Conservation (phyloP, 1,284 basidiomycete species). For the Caloboletus firmus region DNA sequence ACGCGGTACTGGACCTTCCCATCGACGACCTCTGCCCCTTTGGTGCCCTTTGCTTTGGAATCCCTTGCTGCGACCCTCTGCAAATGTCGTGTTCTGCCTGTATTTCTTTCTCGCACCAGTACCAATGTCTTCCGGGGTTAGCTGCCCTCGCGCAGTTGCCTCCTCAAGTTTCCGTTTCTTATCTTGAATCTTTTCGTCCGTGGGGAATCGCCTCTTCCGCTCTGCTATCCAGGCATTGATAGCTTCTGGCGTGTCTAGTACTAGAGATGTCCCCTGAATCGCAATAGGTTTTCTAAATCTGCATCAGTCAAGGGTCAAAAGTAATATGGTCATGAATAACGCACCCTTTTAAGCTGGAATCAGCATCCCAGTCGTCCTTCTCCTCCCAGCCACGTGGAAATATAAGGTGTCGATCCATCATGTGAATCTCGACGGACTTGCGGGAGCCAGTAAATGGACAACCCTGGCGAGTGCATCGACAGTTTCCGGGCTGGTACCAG, state of each 20-base stretch:
- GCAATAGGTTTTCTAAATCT: conserved; percentile 60
- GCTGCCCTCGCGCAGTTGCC: conserved; percentile 75
- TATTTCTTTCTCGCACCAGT: conserved; percentile 40
- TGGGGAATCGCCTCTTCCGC: conserved; percentile 83
- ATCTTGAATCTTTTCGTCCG: conserved; percentile 63
- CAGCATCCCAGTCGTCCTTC: conserved; percentile 71
- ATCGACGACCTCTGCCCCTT: conserved; percentile 33
- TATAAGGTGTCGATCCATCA: conserved; percentile 89
- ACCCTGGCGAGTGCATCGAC: conserved; percentile 62
- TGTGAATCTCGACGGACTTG: conserved; percentile 78
- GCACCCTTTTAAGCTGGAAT: conserved; percentile 73
- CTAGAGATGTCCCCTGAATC: conserved; percentile 80
- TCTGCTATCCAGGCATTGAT: conserved; percentile 86
- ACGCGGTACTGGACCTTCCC: conserved; percentile 36
- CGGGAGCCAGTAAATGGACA: conserved; percentile 76
- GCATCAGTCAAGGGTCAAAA: background rate
- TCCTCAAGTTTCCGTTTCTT: conserved; percentile 76
- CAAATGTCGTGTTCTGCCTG: conserved; percentile 21
- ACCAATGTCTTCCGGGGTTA: conserved; percentile 51
- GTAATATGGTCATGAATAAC: conserved; percentile 2
- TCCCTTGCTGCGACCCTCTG: conserved; percentile 3
- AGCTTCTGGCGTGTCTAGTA: conserved; percentile 78
- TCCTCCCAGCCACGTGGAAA: conserved; percentile 77
- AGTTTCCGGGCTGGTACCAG: conserved; percentile 65
- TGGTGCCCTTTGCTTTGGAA: conserved; percentile 16